Conservation (phyloP, 768 basidiomycete genomes). For the Suillus spraguei region DNA sequence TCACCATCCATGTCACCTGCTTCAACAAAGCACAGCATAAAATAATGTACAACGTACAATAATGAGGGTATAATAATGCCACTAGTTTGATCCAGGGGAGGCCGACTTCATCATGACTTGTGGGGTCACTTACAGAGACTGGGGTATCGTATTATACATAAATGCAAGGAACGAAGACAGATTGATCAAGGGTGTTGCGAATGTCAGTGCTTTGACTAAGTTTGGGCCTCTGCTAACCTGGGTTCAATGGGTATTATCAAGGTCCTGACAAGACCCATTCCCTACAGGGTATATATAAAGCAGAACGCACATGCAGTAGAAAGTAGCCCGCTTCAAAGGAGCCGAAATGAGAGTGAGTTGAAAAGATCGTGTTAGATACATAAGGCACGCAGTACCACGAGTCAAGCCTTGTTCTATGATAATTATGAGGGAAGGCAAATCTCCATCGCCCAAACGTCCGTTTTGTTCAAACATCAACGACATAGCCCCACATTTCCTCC, state of each 20-base stretch:
- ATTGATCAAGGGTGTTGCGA: no score
- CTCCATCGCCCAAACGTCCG: no score
- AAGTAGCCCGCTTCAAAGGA: background rate
- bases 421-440: no score
- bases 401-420: background rate
- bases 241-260: no score
- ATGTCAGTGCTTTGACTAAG: no score
- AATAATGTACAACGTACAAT: no score
- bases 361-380: background rate
- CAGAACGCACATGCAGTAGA: background rate
- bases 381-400: slow-evolving; percentile 2
- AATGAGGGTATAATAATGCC: background rate
- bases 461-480: no score
- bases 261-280: background rate
- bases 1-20: background rate
- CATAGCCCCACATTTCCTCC: no score
- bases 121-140: no score
- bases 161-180: no score
- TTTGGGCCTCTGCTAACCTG: no score
- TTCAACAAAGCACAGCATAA: background rate
- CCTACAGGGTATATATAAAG: background rate
- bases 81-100: background rate
- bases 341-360: slow-evolving; percentile 1
- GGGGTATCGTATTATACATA: no score
- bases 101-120: background rate